phyloP scores from a whole-genome alignment of 179 eudicot species.

The Corrigiola litoralis region DNA sequence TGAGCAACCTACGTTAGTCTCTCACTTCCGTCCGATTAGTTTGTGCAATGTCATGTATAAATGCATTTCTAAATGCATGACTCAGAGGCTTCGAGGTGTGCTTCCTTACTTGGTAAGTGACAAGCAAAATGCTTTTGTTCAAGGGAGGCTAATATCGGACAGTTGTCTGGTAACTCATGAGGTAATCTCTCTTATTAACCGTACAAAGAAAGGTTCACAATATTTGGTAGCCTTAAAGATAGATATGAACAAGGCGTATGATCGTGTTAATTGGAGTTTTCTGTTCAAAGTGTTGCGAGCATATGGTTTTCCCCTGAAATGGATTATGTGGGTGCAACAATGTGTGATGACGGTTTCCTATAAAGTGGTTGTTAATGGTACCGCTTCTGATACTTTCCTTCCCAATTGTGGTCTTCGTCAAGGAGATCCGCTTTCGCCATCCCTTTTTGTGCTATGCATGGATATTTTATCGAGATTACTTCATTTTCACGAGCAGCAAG shows the following conservation, averaged over 20 bases:
- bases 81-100: not conserved
- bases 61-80: not conserved
- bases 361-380: not conserved
- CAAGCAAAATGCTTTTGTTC: not conserved
- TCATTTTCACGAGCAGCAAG: not conserved
- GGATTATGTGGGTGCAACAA: not conserved
- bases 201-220: not conserved
- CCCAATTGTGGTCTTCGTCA: not conserved
- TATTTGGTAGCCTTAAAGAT: not conserved
- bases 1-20: not conserved
- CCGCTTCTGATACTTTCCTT: not conserved
- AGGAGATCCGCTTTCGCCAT: not conserved
- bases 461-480: not conserved
- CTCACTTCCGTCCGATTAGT: not conserved
- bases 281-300: not conserved
- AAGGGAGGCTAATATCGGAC: not conserved
- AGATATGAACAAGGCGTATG: not conserved
- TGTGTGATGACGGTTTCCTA: not conserved
- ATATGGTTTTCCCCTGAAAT: not conserved
- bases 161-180: not conserved
- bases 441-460: not conserved
- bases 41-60: not conserved
- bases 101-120: not conserved
- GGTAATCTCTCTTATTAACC: not conserved
- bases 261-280: not conserved